phyloP scores from a whole-genome alignment of 768 basidiomycete genomes.

The Dacryopinax spathularia region DNA sequence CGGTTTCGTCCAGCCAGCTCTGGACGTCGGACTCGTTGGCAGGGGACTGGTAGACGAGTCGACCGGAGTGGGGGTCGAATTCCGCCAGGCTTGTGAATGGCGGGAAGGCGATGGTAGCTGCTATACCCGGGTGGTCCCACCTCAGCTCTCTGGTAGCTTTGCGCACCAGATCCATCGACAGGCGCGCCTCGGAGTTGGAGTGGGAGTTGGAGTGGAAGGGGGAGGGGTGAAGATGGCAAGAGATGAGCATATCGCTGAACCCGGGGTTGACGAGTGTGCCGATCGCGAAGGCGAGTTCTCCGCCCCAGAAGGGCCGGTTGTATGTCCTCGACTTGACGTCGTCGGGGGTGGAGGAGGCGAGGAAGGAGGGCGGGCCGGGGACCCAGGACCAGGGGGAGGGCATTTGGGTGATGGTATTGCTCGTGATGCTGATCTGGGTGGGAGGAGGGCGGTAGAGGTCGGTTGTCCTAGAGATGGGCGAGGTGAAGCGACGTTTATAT shows the following conservation, averaged over 20 bases:
- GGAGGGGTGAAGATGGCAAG: neutral
- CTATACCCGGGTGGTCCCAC: neutral
- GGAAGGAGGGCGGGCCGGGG: neutral
- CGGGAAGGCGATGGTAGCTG: neutral
- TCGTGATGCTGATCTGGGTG: too few species aligned
- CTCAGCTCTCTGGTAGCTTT: neutral
- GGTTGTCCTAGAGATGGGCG: neutral
- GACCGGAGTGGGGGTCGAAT: neutral
- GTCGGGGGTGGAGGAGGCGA: neutral
- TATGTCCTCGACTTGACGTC: neutral
- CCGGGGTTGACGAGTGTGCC: neutral
- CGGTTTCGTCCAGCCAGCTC: neutral
- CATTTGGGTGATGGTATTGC: neutral
- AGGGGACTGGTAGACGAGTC: neutral
- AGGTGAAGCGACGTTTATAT: too few species aligned
- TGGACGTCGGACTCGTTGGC: neutral
- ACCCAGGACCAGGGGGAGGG: neutral
- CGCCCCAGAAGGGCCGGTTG: neutral
- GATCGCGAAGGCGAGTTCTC: conserved; percentile 1
- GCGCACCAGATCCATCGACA: neutral
- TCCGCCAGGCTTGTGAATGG: neutral
- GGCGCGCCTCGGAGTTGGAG: too few species aligned
- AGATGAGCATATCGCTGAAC: neutral
- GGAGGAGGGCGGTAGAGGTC: neutral
- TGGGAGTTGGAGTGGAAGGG: too few species aligned